Base-by-base conservation (phyloP, 371 early-diverging fungal species). In the Basidiobolus meristosporus region DNA sequence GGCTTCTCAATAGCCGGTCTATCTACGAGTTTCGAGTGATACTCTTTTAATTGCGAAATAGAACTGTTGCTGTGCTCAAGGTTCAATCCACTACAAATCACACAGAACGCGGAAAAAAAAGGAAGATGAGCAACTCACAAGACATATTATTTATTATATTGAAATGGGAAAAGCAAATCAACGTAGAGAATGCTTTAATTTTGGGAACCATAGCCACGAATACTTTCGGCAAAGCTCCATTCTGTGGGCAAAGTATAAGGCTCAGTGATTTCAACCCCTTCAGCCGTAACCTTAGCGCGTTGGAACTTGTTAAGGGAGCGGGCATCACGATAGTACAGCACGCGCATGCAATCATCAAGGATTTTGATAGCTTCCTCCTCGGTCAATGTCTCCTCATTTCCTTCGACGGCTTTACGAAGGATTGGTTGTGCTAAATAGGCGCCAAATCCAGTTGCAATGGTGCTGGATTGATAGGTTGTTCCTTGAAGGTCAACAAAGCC, bases 361-460 rank as follows among this genome's bases (percentile, higher is more conserved):
- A 98, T 64, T 47, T 80, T 63, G 34, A 70, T 60, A 2, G 98
- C 98, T 53, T 96, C 90, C 48, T 89, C 85, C 58, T 93, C 90
- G 12, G 86, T 75, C 40, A 96, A 56, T 40, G 70, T 69, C 26
- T 91, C 69, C 49, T 79, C 86, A 37, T 73, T 70, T 23, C 83
- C 89, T 54, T 96, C 96, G 5, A 86, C 73, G 23, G 77, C 75
- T 55, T 82, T 90, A 59, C 99, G 70, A 50, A 99, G 56, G 42
- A 98, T 76, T 36, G 99, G 99, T 46, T 85, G 83, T 35, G 95
- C 98, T 39, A 98, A 57, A 61, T 97, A 78, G 26, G 75, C 78
- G 28, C 98, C 98, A 55, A 86, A 91, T 20, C 99, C 99, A 28
- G 98, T 97, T 29, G 98, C 96, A 46, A 98, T 83, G 16, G 89